Evolutionary conservation across 306 rosid genomes (phyloP).

Genomic region (apple (Malus domestica)): DNA sequence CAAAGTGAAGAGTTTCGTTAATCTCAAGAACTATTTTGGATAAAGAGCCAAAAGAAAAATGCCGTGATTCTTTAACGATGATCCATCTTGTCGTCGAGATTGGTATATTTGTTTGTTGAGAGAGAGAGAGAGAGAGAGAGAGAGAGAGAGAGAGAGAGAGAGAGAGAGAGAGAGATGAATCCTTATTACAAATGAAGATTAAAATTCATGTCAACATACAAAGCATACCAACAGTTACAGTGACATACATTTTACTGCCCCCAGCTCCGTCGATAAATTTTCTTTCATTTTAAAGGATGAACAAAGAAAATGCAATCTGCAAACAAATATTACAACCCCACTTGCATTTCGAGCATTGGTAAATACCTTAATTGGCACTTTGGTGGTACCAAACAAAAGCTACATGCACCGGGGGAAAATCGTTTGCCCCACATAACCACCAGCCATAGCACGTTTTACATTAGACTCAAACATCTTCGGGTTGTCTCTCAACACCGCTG

Average conservation of each 20-base stretch:
- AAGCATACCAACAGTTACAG: slow-evolving; percentile 26
- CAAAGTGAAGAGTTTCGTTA: accelerated
- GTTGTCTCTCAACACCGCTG: slow-evolving; percentile 77
- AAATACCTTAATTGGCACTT: slow-evolving; percentile 24
- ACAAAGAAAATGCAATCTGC: slow-evolving; percentile 27
- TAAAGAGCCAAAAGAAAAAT: too few relatives aligned
- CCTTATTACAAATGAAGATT: not conserved
- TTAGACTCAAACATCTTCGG: slow-evolving; percentile 73
- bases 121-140: not conserved
- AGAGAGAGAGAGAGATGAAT: too few relatives aligned
- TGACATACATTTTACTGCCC: slow-evolving; percentile 26
- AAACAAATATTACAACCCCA: slow-evolving; percentile 42
- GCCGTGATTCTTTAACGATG: too few relatives aligned
- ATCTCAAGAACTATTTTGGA: accelerated
- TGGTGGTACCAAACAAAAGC: slow-evolving; percentile 14
- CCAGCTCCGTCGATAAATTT: slow-evolving; percentile 25
- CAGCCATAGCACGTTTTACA: slow-evolving; percentile 87
- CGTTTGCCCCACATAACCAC: slow-evolving; percentile 87
- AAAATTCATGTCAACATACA: slow-evolving; percentile 1
- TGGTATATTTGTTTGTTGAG: not conserved
- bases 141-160: not conserved
- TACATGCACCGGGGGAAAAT: slow-evolving; percentile 69
- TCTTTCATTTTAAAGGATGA: not conserved
- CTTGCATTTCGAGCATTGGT: slow-evolving; percentile 27
- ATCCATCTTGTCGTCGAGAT: too few relatives aligned